Percentiles rank a stretch among this genome's conserved stretches.
Evolutionary conservation across 441 rosid species (phyloP).

Genomic region (Viola pubescens): DNA sequence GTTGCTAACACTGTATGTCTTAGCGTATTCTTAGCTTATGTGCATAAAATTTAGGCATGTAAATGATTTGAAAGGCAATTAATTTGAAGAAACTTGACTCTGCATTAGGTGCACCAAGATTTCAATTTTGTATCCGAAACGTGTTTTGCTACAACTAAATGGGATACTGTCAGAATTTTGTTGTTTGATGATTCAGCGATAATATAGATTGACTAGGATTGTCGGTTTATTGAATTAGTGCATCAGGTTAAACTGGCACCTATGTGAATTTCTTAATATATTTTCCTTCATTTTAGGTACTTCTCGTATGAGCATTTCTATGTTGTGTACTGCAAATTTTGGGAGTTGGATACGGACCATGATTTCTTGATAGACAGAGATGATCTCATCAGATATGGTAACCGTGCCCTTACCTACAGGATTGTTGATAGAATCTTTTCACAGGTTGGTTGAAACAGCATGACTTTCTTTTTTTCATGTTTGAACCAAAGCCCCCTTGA

Average conservation of each 20-base stretch:
- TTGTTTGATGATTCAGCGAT: background rate
- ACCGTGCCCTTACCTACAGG: constrained; percentile 89
- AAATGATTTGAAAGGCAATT: too few species aligned
- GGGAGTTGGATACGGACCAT: constrained; percentile 96
- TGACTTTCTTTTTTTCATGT: constrained; percentile 1
- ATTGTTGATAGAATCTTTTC: constrained; percentile 94
- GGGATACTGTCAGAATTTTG: background rate
- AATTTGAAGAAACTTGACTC: too few species aligned
- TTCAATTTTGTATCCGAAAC: constrained; percentile 1
- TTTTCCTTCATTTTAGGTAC: constrained; percentile 38
- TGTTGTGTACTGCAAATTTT: constrained; percentile 95
- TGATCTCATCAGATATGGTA: constrained; percentile 90
- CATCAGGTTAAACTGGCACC: background rate
- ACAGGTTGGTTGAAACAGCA: constrained; percentile 51
- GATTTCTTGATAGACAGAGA: constrained; percentile 95
- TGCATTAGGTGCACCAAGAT: too few species aligned
- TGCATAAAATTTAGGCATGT: too few species aligned
- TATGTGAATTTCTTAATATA: background rate
- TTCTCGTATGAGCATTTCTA: constrained; percentile 97
- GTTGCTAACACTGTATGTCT: too few species aligned
- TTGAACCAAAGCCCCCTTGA: constrained; percentile 1
- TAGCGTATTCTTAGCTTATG: too few species aligned
- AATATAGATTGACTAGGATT: background rate
- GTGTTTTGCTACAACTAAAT: background rate
- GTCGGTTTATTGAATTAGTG: constrained; percentile 1